Evolutionary conservation across 305 asterid genomes (phyloP), one percentile per base, ranked within the genome.

Genomic region (Fraxinus sp.): DNA sequence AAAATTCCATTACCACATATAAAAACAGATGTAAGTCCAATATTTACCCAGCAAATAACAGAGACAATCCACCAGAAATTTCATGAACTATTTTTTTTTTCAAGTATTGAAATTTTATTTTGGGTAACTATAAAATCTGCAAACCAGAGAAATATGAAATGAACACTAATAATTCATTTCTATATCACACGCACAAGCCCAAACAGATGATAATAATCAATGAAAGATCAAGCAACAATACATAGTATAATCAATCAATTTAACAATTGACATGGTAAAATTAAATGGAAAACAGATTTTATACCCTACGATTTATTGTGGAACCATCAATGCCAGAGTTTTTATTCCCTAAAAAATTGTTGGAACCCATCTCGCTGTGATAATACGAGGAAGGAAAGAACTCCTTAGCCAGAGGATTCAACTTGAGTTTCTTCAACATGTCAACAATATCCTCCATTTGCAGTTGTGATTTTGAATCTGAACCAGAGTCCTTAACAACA

Each of bases 341-440:
- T 90, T 85, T 91, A 64, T 87, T 78, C 22, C 84, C 84, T 76
- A 92, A 83, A 81, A 94, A 88, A 81, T 88, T 87, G 86, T 70
- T 86, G 82, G 85, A 76, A 52, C 89, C 89, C 89, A 89, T 86
- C 79, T 91, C 95, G 79, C 91, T 92, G 49, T 89, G 90, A 85
- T 85, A 72, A 89, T 90, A 88, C 14, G 95, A 89, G 39, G 97
- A 92, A 77, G 98, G 98, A 72, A 95, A 88, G 59, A 95, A 95
- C 88, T 95, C 98, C 91, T 93, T 92, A 6, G 98, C 98, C 80
- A 87, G 81, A 74, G 98, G 98, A 90, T 95, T 95, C 90, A 95
- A 77, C 89, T 94, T 95, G 83, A 95, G 89, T 28, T 88, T 88
- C 84, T 94, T 90, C 85, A 95, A 84, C 91, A 94, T 89, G 66